phyloP scores from a whole-genome alignment of 306 rosid genomes.

The Prinsepia uniflora region DNA sequence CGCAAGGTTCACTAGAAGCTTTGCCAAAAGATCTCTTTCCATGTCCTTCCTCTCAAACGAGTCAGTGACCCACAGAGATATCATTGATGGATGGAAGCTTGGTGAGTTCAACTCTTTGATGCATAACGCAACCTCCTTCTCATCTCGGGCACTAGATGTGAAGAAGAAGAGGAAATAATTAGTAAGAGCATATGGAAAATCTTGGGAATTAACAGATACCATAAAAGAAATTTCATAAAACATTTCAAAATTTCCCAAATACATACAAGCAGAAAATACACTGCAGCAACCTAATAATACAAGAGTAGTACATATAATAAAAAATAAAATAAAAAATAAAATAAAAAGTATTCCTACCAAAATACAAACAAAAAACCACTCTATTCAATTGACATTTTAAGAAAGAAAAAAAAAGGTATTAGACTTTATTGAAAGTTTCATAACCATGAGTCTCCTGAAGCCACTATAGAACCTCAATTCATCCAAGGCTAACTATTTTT shows the following conservation, averaged over 20 bases:
- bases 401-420: too few relatives aligned
- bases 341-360: too few relatives aligned
- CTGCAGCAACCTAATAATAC: not conserved
- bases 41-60: constrained; percentile 78
- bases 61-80: constrained; percentile 75
- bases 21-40: constrained; percentile 69
- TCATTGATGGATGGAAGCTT: constrained; percentile 75
- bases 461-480: not conserved
- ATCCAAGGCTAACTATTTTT: not conserved
- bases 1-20: constrained; percentile 57
- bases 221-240: not conserved
- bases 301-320: not conserved
- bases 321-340: too few relatives aligned
- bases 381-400: too few relatives aligned
- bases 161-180: not conserved
- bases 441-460: too few relatives aligned
- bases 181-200: not conserved
- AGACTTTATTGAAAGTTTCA: too few relatives aligned
- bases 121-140: constrained; percentile 64
- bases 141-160: constrained; percentile 73
- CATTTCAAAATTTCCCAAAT: not conserved
- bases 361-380: too few relatives aligned
- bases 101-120: constrained; percentile 74
- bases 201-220: not conserved
- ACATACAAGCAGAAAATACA: not conserved